Evolutionary conservation across 2,329 filamentous ascomycete species (phyloP).

Genomic region (Ophiostoma piceae): DNA sequence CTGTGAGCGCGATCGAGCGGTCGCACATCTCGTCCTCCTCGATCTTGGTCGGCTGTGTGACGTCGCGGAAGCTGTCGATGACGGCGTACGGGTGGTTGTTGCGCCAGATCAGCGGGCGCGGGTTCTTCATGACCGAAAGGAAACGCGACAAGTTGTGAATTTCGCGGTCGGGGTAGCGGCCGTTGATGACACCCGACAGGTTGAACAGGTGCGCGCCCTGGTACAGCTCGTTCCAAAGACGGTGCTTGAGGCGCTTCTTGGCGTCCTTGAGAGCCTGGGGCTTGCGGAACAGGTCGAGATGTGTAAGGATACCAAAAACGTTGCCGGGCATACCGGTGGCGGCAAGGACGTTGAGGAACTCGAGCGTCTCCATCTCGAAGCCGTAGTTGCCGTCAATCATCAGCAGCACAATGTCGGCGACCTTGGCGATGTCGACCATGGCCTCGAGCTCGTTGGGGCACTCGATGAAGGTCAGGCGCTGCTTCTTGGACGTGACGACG

Average conservation of each 20-base stretch:
- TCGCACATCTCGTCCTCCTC: slow-evolving; percentile 88
- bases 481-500: slow-evolving; percentile 91
- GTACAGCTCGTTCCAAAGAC: slow-evolving; percentile 95
- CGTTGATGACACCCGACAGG: slow-evolving; percentile 91
- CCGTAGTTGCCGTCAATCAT: slow-evolving; percentile 99
- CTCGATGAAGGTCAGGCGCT: slow-evolving; percentile 91
- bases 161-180: slow-evolving; percentile 91
- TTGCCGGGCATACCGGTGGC: slow-evolving; percentile 97
- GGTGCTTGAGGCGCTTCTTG: slow-evolving; percentile 92
- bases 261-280: slow-evolving; percentile 86
- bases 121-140: slow-evolving; percentile 98
- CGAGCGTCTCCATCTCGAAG: slow-evolving; percentile 99
- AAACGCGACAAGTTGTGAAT: slow-evolving; percentile 94
- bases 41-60: slow-evolving; percentile 87
- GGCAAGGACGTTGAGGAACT: slow-evolving; percentile 91
- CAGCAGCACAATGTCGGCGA: slow-evolving; percentile 91
- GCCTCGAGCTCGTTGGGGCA: slow-evolving; percentile 93
- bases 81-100: slow-evolving; percentile 94
- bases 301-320: slow-evolving; percentile 93
- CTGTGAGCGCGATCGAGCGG: slow-evolving; percentile 82
- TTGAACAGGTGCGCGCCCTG: slow-evolving; percentile 97
- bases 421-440: slow-evolving; percentile 96
- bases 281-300: slow-evolving; percentile 92
- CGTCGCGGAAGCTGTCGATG: slow-evolving; percentile 89
- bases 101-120: slow-evolving; percentile 89